A percentile compares a stretch with the other conserved stretches of the same genome.
Conservation (phyloP, 202 grass and related monocot genomes). For the Setaria italica region DNA sequence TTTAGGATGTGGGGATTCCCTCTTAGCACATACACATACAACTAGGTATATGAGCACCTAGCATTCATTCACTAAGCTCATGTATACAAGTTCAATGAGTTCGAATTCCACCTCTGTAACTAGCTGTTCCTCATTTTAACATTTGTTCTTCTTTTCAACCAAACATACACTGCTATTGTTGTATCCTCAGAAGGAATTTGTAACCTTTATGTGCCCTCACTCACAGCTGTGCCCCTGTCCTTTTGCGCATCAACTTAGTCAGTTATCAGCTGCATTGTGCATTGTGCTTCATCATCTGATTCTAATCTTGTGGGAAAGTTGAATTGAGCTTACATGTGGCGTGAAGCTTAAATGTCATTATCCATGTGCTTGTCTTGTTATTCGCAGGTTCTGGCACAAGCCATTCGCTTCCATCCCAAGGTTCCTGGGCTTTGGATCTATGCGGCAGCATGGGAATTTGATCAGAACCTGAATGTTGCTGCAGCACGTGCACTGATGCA, state of each 20-base stretch:
- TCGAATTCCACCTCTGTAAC: no score
- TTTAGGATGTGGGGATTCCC: no score
- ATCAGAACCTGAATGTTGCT: constrained; percentile 87
- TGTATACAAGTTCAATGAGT: no score
- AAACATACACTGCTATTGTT: no score
- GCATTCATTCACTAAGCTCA: no score
- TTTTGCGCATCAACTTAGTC: neutral
- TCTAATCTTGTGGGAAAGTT: neutral
- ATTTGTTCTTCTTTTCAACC: no score
- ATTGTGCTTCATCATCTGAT: neutral
- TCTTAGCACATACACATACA: no score
- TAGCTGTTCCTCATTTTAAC: no score
- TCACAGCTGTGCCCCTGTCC: neutral
- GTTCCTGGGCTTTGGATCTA: constrained; percentile 98
- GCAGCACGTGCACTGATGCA: constrained; percentile 96
- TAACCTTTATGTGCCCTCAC: neutral
- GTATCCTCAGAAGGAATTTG: neutral
- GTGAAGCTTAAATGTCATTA: neutral
- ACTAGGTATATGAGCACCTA: no score
- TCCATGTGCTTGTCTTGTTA: neutral
- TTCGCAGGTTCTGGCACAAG: constrained; percentile 76
- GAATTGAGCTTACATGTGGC: neutral
- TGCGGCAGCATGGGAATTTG: constrained; percentile 96
- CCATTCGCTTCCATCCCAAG: constrained; percentile 85
- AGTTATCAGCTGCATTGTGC: neutral